phyloP scores from a whole-genome alignment of 1,284 basidiomycete species.

The Paramarasmius palmivorus region DNA sequence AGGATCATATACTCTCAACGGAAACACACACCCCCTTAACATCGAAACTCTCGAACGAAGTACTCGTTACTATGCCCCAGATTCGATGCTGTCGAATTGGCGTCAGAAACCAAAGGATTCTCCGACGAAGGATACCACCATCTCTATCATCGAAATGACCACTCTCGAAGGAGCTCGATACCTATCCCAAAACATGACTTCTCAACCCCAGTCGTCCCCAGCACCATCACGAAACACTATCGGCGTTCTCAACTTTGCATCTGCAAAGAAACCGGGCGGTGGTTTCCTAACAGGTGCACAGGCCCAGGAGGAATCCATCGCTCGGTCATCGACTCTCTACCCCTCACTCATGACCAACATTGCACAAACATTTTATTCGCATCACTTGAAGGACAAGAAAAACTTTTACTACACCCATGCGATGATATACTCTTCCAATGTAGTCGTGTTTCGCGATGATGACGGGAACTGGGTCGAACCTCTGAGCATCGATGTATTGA shows the following conservation, averaged over 20 bases:
- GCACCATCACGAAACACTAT: no score
- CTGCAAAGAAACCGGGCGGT: constrained; percentile 67
- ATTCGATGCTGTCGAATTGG: constrained; percentile 31
- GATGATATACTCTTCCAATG: constrained; percentile 65
- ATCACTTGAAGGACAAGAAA: constrained; percentile 50
- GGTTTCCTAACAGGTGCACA: constrained; percentile 66
- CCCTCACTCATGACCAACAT: constrained; percentile 53
- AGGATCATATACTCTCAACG: constrained; percentile 26
- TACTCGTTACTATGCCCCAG: constrained; percentile 34
- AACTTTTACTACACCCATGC: constrained; percentile 59
- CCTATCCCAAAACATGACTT: constrained; percentile 20
- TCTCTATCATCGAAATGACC: constrained; percentile 51
- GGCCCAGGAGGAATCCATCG: constrained; percentile 75
- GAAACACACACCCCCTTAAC: constrained; percentile 25
- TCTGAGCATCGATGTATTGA: constrained; percentile 58
- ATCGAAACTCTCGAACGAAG: constrained; percentile 25
- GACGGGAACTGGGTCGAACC: constrained; percentile 54
- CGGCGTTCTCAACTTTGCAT: constrained; percentile 70
- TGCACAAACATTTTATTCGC: constrained; percentile 56
- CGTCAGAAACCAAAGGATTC: neutral
- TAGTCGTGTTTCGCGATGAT: constrained; percentile 60
- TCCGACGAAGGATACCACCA: constrained; percentile 25
- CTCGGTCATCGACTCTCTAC: constrained; percentile 66
- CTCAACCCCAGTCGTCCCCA: constrained; percentile 21
- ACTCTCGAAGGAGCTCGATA: constrained; percentile 50